Percentiles rank a stretch among this genome's conserved stretches.
These are phyloP conservation scores for Astrothelium subdiscretum DNA, from an alignment of 495 filamentous ascomycete genomes.

Conservation along the genomic window DNA sequence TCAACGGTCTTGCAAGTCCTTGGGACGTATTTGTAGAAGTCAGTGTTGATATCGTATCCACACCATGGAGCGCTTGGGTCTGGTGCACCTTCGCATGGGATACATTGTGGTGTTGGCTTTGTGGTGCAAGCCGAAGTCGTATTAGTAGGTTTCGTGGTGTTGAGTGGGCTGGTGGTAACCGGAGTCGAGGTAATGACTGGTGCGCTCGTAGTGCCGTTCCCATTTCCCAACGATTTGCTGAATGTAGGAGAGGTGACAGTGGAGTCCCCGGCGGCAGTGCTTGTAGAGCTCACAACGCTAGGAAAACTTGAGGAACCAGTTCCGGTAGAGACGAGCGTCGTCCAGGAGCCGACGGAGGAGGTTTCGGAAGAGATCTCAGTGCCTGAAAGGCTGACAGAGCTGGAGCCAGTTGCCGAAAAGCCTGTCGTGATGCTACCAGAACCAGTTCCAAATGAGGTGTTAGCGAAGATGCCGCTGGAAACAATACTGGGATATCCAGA, in stretches of 20 bases:
- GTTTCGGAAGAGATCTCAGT: not conserved
- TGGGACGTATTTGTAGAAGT: constrained; percentile 22
- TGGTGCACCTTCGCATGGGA: constrained; percentile 25
- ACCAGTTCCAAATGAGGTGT: not conserved
- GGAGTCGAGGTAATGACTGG: not conserved
- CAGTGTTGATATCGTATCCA: constrained; percentile 24
- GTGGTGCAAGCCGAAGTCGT: constrained; percentile 5
- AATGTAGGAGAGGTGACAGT: not conserved
- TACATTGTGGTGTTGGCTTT: constrained; percentile 16
- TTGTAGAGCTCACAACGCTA: not conserved
- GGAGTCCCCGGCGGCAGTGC: not conserved
- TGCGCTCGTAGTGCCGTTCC: not conserved
- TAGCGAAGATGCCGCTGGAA: not conserved
- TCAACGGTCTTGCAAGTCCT: constrained; percentile 25
- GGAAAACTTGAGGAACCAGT: not conserved
- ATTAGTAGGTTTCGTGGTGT: not conserved
- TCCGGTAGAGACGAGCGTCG: not conserved
- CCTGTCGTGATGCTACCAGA: not conserved
- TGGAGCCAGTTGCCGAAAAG: not conserved
- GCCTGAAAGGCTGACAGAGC: not conserved
- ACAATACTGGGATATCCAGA: not conserved
- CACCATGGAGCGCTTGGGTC: constrained; percentile 20
- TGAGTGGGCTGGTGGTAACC: not conserved
- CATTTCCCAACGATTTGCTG: not conserved
- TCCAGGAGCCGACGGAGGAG: not conserved